These are phyloP conservation scores for Jatropha multifida DNA, from an alignment of 441 rosid species.

Conservation along the genomic window DNA sequence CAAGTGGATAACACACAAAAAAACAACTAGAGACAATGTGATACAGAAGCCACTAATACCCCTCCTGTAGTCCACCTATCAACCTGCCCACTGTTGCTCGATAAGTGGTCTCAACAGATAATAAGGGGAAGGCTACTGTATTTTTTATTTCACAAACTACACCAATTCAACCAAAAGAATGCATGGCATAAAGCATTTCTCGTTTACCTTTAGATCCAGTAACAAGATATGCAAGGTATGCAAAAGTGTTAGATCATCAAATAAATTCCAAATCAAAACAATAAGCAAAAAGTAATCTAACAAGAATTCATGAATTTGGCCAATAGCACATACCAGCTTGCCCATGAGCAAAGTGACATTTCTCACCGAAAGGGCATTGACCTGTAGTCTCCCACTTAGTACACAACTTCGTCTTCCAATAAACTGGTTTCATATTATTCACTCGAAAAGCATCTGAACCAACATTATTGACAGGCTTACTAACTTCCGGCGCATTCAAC, in stretches of 20 bases:
- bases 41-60: not conserved
- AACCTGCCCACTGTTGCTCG: not conserved
- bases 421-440: slow-evolving; percentile 50
- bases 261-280: slow-evolving; percentile 11
- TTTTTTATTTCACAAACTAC: not conserved
- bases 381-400: slow-evolving; percentile 74
- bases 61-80: not conserved
- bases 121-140: not conserved
- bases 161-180: not conserved
- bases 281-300: not conserved
- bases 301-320: slow-evolving; percentile 3
- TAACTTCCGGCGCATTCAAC: slow-evolving; percentile 43
- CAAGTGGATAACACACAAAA: not conserved
- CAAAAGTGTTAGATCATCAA: not conserved
- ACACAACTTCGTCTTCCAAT: slow-evolving; percentile 93
- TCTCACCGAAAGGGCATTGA: slow-evolving; percentile 88
- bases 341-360: slow-evolving; percentile 96
- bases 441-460: slow-evolving; percentile 31
- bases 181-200: not conserved
- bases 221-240: not conserved
- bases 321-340: slow-evolving; percentile 58
- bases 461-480: slow-evolving; percentile 43
- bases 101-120: not conserved
- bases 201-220: too few species aligned
- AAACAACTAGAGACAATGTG: not conserved